Evolutionary conservation across 2,329 filamentous ascomycete species (phyloP), one percentile per base, ranked within the genome.

Genomic region (Penicillium hesseltinei): DNA sequence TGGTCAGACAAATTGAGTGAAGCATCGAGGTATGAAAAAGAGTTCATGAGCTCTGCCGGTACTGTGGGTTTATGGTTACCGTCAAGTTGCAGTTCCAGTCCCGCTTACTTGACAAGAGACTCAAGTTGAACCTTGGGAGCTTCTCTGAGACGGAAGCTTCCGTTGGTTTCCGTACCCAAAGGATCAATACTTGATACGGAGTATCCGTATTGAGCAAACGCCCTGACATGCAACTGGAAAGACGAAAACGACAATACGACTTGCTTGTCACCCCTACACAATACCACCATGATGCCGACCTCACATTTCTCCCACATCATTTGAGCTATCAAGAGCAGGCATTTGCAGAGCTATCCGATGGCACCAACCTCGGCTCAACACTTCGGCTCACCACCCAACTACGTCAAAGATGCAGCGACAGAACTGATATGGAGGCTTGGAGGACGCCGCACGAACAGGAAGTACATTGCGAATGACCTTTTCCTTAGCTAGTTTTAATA

Each of bases 391-490:
- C 13, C n/a, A 21, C 11, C 11, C 11, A 15, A 21, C 43, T 21
- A 21, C 11, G 23, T 23, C 43, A 21, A 35, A 35, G 3, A 25
- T 2, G 15, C 25, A n/a, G 15, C 15, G 19, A n/a, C 17, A 23
- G 19, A 25, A 25, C 8, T 36, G 45, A 17, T 15, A n/a, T 48
- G 15, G 5, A 36, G 27, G 9, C 2, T 25, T 15, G 5, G 5
- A n/a, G 0, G 11, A 33, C 11, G 15, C 9, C 27, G 4, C 3
- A 6, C 5, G 1, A 35, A 35, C n/a, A 17, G 5, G 6, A 9
- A 5, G 6, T 1, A 10, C 5, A 11, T 6, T 8, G 1, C 6
- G 6, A 23, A 2, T 2, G 2, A 4, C 7, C n/a, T 21, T 3
- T 31, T 35, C 8, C 23, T 47, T 5, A 2, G 5, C 19, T 23